phyloP scores from a whole-genome alignment of 148 eudicot species.

The Diospyros lotus region DNA sequence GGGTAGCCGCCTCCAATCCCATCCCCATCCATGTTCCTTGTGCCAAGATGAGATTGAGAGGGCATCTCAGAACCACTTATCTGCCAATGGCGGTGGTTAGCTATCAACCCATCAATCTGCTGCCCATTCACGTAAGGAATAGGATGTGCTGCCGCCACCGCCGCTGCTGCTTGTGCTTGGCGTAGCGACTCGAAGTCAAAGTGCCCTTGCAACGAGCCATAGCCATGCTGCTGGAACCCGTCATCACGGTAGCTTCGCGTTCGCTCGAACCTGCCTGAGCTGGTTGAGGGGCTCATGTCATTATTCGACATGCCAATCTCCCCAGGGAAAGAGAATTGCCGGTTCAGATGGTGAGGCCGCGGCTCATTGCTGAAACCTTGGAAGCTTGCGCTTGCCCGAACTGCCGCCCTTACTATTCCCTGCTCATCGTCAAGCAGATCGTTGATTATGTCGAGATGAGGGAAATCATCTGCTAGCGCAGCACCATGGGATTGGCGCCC shows the following conservation, averaged over 20 bases:
- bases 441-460: slow-evolving; percentile 94
- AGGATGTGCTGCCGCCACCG: no score
- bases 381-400: slow-evolving; percentile 19
- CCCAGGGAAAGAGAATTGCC: slow-evolving; percentile 38
- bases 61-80: slow-evolving; percentile 15
- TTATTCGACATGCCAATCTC: slow-evolving; percentile 9
- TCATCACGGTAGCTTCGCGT: slow-evolving; percentile 45
- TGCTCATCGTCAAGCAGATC: slow-evolving; percentile 86
- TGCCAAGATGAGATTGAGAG: slow-evolving; percentile 1
- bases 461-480: slow-evolving; percentile 69
- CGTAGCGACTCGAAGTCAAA: slow-evolving; percentile 50
- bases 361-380: slow-evolving; percentile 34
- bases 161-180: slow-evolving; percentile 26
- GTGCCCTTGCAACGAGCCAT: slow-evolving; percentile 30
- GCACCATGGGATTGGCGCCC: slow-evolving; percentile 52
- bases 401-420: slow-evolving; percentile 20
- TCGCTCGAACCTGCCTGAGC: slow-evolving; percentile 19
- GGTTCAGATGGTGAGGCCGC: slow-evolving; percentile 27
- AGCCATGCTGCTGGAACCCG: slow-evolving; percentile 36
- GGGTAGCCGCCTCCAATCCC: slow-evolving; percentile 50
- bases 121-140: slow-evolving; percentile 51
- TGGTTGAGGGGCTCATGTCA: slow-evolving; percentile 31
- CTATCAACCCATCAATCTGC: slow-evolving; percentile 19
- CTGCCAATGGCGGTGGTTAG: slow-evolving; percentile 23
- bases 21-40: slow-evolving; percentile 35